Evolutionary conservation across 2,329 filamentous ascomycete genomes (phyloP).

Genomic region (Neurospora sp.): DNA sequence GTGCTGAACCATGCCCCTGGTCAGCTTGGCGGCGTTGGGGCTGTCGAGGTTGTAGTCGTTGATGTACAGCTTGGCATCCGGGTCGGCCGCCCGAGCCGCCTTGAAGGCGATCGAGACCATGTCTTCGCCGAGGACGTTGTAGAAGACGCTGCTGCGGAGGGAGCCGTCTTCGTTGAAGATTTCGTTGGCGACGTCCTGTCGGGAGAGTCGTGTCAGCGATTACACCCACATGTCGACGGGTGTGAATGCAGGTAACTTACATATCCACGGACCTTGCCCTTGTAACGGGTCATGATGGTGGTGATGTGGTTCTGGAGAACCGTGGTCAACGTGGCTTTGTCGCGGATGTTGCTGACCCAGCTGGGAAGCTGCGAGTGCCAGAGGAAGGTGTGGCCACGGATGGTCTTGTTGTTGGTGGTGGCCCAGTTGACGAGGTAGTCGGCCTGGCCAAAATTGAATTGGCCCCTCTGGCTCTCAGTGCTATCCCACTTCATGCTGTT

Average conservation of each 20-base stretch:
- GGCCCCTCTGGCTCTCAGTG: constrained; percentile 35
- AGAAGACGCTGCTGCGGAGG: constrained; percentile 54
- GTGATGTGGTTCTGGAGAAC: constrained; percentile 53
- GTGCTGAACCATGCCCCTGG: constrained; percentile 41
- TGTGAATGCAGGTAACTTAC: constrained; percentile 17
- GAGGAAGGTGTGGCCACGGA: constrained; percentile 57
- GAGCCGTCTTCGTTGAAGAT: constrained; percentile 53
- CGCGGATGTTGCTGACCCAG: constrained; percentile 49
- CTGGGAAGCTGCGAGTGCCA: constrained; percentile 52
- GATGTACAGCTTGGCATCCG: constrained; percentile 61
- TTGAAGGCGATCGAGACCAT: constrained; percentile 63
- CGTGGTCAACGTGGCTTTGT: constrained; percentile 39
- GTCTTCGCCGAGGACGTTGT: constrained; percentile 56
- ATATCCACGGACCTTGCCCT: constrained; percentile 54
- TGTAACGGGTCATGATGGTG: constrained; percentile 47
- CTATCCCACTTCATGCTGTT: constrained; percentile 65
- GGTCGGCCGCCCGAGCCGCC: constrained; percentile 57
- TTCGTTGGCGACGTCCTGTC: constrained; percentile 54
- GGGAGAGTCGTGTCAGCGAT: constrained; percentile 1
- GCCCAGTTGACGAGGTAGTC: constrained; percentile 54
- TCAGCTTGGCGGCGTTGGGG: constrained; percentile 47
- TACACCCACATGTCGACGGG: not conserved
- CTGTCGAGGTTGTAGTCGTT: constrained; percentile 65
- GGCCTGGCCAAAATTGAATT: constrained; percentile 46
- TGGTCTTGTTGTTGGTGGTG: constrained; percentile 41